These are phyloP conservation scores for Nicotiana rustica DNA, from an alignment of 305 asterid species.

Conservation along the genomic window DNA sequence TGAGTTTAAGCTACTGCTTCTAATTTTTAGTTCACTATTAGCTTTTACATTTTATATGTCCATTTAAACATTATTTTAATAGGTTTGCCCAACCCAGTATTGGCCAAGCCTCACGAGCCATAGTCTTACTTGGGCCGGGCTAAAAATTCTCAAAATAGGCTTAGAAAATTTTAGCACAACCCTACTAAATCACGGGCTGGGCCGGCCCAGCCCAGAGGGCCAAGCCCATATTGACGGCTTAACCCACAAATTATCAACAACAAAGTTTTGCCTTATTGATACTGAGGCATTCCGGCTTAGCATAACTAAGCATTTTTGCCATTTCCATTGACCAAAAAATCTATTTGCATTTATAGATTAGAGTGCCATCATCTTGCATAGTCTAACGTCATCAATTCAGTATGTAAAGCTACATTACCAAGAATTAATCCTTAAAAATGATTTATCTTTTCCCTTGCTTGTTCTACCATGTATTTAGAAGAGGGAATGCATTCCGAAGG, in stretches of 20 bases:
- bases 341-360: conserved; percentile 1
- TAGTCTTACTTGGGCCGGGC: too few species aligned
- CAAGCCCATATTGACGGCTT: too few species aligned
- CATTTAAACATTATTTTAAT: too few species aligned
- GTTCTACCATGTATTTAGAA: not conserved
- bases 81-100: too few species aligned
- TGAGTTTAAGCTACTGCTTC: too few species aligned
- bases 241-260: not conserved
- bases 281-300: not conserved
- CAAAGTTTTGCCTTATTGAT: not conserved
- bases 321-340: conserved; percentile 16
- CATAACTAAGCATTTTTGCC: not conserved
- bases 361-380: not conserved
- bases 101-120: too few species aligned
- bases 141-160: too few species aligned
- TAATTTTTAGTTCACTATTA: too few species aligned
- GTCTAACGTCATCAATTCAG: not conserved
- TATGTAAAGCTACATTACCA: not conserved
- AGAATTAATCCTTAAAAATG: not conserved
- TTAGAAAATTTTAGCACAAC: too few species aligned
- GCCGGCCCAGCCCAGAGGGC: too few species aligned
- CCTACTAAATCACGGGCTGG: too few species aligned
- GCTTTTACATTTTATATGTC: too few species aligned
- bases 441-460: not conserved
- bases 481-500: not conserved